A percentile compares a stretch with the other conserved stretches of the same genome.
phyloP scores from a whole-genome alignment of 306 rosid genomes.

The Trifolium pratense region DNA sequence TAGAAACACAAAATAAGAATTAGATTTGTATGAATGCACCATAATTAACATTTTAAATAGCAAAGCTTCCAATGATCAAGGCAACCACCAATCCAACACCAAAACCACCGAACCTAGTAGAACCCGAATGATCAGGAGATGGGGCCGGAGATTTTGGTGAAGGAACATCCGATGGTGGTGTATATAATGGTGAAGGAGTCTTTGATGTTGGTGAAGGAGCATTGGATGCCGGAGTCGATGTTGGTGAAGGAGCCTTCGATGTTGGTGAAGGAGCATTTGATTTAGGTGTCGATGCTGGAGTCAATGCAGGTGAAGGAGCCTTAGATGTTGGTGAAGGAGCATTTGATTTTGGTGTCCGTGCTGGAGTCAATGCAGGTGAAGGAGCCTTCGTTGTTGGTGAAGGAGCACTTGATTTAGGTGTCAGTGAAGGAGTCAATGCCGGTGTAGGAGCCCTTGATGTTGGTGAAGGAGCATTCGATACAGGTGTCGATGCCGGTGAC shows the following conservation, averaged over 20 bases:
- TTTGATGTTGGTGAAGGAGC: not conserved
- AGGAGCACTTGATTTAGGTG: not conserved
- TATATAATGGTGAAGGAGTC: not conserved
- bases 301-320: not conserved
- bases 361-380: not conserved
- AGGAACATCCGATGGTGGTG: not conserved
- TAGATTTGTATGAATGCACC: not conserved
- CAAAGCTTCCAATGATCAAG: slow-evolving; percentile 24
- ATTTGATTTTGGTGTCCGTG: not conserved
- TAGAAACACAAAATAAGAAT: not conserved
- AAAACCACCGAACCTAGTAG: slow-evolving; percentile 21
- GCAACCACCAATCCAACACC: slow-evolving; percentile 36
- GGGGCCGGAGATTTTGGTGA: slow-evolving; percentile 21
- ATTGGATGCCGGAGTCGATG: not conserved
- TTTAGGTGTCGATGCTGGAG: not conserved
- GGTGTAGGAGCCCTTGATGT: not conserved
- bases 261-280: not conserved
- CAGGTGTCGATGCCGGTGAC: not conserved
- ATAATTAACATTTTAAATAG: not conserved
- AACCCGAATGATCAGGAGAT: slow-evolving; percentile 32
- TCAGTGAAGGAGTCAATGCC: not conserved
- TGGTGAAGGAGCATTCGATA: not conserved
- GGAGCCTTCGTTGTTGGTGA: not conserved
- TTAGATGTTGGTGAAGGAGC: not conserved
- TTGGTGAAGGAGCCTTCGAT: not conserved